Evolutionary conservation across 768 basidiomycete species (phyloP), one percentile per base, ranked within the genome.

Genomic region (Leccinum broughii): DNA sequence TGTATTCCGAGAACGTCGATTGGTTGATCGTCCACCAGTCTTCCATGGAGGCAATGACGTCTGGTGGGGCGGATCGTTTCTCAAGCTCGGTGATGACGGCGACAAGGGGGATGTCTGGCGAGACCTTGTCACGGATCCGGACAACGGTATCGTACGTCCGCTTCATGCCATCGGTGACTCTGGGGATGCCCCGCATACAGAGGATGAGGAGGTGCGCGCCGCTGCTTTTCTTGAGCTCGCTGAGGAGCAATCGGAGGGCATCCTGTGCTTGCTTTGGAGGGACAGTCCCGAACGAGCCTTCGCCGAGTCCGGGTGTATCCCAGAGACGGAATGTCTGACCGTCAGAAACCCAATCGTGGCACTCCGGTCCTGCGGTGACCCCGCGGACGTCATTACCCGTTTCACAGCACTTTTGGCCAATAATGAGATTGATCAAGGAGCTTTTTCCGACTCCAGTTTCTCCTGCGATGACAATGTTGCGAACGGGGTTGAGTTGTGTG

Each of bases 361-460:
- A 68, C 24, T 56, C 61, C 24, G 68, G 57, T 30, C 61, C 61
- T 8, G 52, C 44, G 20, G 68, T 69, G 46, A 61, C 26, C 22
- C 49, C 49, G 7, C 49, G 49, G 14, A 28, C 26, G 49, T 26
- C 24, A 26, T 50, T 50, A 5, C 49, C 26, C 11, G 49, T 50
- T 22, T 0, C 0, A 50, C 49, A 50, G 8, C 14, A 9, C 15
- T 1, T 69, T 10, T 30, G 58, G 2, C 66, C 76, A 15, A 55
- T 58, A 17, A 72, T 57, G 34, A 74, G 65, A 52, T 74, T 74
- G 62, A 74, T 66, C 0, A 74, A 52, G 30, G 72, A 73, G 20
- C 71, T 74, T 59, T 73, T 73, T 7, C 72, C 72, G 32, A 69
- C 68, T 3, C 72, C 73, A 1, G 67, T 69, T 59, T 74, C 71